Conservation (phyloP, 2,329 filamentous ascomycete genomes). For the Anisogramma anomala region DNA sequence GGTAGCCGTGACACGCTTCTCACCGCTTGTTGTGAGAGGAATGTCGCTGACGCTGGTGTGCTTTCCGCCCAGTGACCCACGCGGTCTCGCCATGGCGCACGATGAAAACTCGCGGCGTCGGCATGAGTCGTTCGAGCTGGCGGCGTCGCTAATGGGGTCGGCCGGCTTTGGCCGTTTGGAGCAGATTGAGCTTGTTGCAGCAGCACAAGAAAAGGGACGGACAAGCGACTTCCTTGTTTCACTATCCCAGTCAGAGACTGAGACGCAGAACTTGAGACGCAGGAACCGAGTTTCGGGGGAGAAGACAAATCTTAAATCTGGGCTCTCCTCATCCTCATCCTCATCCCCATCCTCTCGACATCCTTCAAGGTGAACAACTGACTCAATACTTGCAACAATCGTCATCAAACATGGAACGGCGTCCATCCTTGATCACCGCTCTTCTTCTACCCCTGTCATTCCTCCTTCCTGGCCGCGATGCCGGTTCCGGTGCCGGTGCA, state of each 20-base stretch:
- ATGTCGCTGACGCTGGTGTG: slow-evolving; percentile 85
- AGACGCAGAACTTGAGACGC: not conserved
- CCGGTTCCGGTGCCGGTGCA: not conserved
- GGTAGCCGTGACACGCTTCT: slow-evolving; percentile 63
- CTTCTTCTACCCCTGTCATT: not conserved
- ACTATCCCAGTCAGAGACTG: not conserved
- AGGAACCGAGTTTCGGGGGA: not conserved
- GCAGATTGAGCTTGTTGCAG: too few relatives aligned
- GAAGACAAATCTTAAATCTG: not conserved
- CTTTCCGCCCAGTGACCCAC: slow-evolving; percentile 77
- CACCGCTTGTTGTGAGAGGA: slow-evolving; percentile 69
- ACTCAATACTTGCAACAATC: not conserved
- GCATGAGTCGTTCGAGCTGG: slow-evolving; percentile 22
- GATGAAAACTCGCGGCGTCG: slow-evolving; percentile 65
- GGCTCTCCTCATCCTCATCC: not conserved
- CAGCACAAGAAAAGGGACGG: too few relatives aligned
- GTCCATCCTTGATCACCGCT: slow-evolving; percentile 1
- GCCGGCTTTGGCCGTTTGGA: too few relatives aligned
- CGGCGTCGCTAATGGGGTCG: too few relatives aligned
- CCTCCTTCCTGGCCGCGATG: slow-evolving; percentile 1
- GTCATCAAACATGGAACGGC: not conserved
- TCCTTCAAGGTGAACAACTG: too few relatives aligned
- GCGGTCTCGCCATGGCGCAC: slow-evolving; percentile 89
- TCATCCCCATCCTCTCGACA: too few relatives aligned
- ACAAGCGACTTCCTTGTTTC: not conserved